Conservation (phyloP, 2,329 filamentous ascomycete species). For the Stemphylium beticola region DNA sequence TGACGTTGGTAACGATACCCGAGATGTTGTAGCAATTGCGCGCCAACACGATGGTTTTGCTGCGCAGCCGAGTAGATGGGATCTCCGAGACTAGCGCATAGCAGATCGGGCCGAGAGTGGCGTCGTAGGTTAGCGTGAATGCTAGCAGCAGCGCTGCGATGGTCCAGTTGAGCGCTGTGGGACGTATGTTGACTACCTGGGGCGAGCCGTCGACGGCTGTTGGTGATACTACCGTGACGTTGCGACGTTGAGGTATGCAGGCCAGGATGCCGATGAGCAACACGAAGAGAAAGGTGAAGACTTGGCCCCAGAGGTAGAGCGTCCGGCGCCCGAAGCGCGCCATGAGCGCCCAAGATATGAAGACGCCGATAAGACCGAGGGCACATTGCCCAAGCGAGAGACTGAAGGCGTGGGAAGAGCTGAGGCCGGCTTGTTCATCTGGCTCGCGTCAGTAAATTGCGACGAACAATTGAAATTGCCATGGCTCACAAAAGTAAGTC, state of each 20-base stretch:
- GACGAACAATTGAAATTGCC: neutral
- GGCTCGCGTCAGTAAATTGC: neutral
- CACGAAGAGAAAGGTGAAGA: constrained; percentile 64
- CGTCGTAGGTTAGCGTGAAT: constrained; percentile 20
- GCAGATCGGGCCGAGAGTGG: constrained; percentile 47
- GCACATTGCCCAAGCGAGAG: constrained; percentile 17
- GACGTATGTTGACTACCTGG: neutral
- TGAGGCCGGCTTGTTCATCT: constrained; percentile 26
- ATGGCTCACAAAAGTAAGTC: constrained; percentile 50
- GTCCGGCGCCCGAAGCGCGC: constrained; percentile 75
- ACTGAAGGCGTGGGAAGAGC: constrained; percentile 9
- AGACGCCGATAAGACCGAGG: constrained; percentile 58
- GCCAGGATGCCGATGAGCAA: constrained; percentile 62
- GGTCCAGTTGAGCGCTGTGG: neutral
- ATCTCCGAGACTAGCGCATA: constrained; percentile 80
- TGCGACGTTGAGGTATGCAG: constrained; percentile 51
- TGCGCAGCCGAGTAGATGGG: constrained; percentile 78
- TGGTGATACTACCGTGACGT: neutral
- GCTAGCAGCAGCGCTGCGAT: constrained; percentile 18
- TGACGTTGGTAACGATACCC: constrained; percentile 78
- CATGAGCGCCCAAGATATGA: constrained; percentile 79
- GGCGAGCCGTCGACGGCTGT: neutral
- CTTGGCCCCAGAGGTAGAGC: constrained; percentile 70
- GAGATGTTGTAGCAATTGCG: constrained; percentile 78
- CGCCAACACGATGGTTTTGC: constrained; percentile 85